Base-by-base conservation (phyloP, 805 yeast species). In the Kazachstania bromeliacearum region DNA sequence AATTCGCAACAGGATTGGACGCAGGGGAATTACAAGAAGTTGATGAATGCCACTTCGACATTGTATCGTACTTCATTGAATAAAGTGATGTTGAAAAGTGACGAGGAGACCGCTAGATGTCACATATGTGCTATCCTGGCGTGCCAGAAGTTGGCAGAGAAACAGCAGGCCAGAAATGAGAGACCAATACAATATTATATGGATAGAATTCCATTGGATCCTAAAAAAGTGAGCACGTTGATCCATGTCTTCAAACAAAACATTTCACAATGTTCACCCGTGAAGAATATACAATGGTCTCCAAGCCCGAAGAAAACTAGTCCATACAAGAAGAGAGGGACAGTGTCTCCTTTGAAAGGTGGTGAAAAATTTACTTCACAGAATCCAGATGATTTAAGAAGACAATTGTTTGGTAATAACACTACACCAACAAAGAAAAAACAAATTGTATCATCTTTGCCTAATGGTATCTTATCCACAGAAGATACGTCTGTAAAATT, bases 51-150 rank as follows among this genome's bases (percentile, higher is more conserved):
- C 1, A 55, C 62, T 4, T 40, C 50, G 10, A 51, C 56, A 1
- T 50, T 76, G 10, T 75, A 77, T 47, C 64, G 62, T 42, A 55
- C 70, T 1, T 68, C 79, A 15, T 62, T 79, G n/a, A 72, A 65
- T 38, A 66, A 69, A 43, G 64, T 65, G 31, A 70, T 71, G 40
- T 53, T 80, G 16, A 67, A 73, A 10, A 66, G 67, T 18, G 66
- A 66, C 27, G 72, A 75, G 35, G 88, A 81, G 43, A 61, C 71
- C 2, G 85, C 85, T 2, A 62, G 89, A 36, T 68, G 68, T 37
- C 88, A 81, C 51, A 53, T 82, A 9, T 77, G 85, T 53, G 81
- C 85, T 4, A 73, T 62, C 42, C 51, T 79, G 17, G 79, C 83
- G 0, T 70, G 71, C 10, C 76, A 75, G 39, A 65, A 66, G 42